These are phyloP conservation scores for Nannochloris sp. DNA, from an alignment of 139 green algal genomes.

Conservation along the genomic window DNA sequence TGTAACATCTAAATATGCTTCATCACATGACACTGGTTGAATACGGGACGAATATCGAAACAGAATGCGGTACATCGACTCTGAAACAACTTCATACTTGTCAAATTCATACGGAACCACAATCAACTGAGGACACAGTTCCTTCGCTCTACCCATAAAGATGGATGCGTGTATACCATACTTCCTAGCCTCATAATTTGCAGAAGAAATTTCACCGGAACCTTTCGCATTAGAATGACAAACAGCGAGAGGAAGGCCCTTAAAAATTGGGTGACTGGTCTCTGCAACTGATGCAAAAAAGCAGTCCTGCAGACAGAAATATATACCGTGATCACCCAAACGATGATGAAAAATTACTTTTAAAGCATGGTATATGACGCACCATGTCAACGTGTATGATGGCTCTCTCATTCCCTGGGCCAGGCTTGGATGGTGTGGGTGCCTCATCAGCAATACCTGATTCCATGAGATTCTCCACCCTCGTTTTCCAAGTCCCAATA, in stretches of 20 bases:
- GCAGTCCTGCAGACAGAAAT: constrained; percentile 55
- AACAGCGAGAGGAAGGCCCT: constrained; percentile 38
- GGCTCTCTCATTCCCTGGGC: not conserved
- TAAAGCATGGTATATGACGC: not conserved
- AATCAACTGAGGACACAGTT: constrained; percentile 78
- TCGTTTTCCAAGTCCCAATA: constrained; percentile 75
- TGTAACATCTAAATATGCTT: constrained; percentile 90
- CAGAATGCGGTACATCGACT: constrained; percentile 75
- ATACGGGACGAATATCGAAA: constrained; percentile 55
- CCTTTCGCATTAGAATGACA: constrained; percentile 66
- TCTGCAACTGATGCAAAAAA: constrained; percentile 88
- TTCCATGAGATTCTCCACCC: constrained; percentile 62
- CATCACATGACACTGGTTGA: constrained; percentile 85
- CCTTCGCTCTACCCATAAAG: constrained; percentile 75
- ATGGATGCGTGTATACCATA: constrained; percentile 70
- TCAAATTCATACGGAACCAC: constrained; percentile 95
- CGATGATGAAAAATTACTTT: not conserved
- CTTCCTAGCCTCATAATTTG: constrained; percentile 77
- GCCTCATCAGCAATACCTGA: constrained; percentile 1
- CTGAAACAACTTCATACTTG: constrained; percentile 71
- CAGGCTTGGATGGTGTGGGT: constrained; percentile 11
- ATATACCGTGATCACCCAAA: not conserved
- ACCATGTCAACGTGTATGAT: constrained; percentile 93
- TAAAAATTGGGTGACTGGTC: constrained; percentile 43
- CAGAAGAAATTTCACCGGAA: constrained; percentile 75